Base-by-base conservation (phyloP, 441 rosid genomes). In the Codiaeum variegatum region DNA sequence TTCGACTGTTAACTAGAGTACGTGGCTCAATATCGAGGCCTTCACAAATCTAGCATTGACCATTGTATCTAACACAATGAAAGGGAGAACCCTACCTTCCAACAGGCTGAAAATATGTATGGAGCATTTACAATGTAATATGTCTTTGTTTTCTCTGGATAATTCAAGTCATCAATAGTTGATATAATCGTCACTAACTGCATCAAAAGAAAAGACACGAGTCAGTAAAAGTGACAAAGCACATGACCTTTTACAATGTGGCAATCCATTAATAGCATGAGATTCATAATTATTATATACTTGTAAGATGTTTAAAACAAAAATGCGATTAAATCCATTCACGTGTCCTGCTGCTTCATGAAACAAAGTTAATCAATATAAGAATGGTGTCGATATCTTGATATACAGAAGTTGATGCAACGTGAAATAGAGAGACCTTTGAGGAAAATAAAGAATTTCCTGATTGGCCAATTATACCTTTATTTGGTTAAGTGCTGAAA, bases 71-170 rank as follows among this genome's bases (percentile, higher is more conserved):
- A 62, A 40, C 40, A 73, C 66, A 67, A 31, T 63, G 12, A 60
- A 31, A 55, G 26, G 55, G 5, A 28, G 32, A 66, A n/a, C 67
- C 72, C 78, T 71, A 89, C 97, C 91, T 90, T 94, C 97, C 97
- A 94, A 80, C 97, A 91, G 49, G 98, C 93, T 8, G 98, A 91
- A 81, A 94, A 94, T 83, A 94, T 83, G 76, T 91, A 92, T 19
- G 98, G 99, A 62, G 80, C 96, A 73, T 95, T 95, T 62, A 87
- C 98, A 65, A 92, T 85, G 79, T 87, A 94, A 78, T 94, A 94
- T 0, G 94, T 84, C 73, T 84, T 79, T 28, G 99, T 88, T 89
- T 88, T 95, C 89, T 95, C 98, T 1, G 99, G 99, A 77, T 95
- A 95, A 84, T 95, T 95, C 80, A 92, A 77, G 81, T 94, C 99